These are phyloP conservation scores for Exophiala bonariae DNA, from an alignment of 2,329 filamentous ascomycete species.

Conservation along the genomic window DNA sequence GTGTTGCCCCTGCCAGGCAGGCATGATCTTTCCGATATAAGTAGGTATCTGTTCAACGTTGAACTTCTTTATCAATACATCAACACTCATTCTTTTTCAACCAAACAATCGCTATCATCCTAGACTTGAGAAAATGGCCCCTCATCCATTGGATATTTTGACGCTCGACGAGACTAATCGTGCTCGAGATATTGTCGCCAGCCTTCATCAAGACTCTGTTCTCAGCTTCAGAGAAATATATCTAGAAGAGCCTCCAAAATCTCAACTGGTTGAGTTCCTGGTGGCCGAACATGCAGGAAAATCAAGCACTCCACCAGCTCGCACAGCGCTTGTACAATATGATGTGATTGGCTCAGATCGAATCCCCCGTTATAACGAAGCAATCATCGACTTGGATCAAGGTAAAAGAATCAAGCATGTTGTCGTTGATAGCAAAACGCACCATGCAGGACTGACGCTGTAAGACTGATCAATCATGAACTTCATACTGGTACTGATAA, in stretches of 20 bases:
- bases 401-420: slow-evolving; percentile 44
- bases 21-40: not conserved
- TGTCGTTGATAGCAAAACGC: slow-evolving; percentile 48
- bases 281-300: slow-evolving; percentile 48
- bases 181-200: slow-evolving; percentile 52
- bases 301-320: slow-evolving; percentile 47
- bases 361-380: slow-evolving; percentile 56
- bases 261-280: slow-evolving; percentile 49
- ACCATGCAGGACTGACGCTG: slow-evolving; percentile 48
- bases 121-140: slow-evolving; percentile 22
- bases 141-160: slow-evolving; percentile 58
- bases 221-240: slow-evolving; percentile 52
- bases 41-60: too few species aligned
- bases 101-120: too few species aligned
- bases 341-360: slow-evolving; percentile 55
- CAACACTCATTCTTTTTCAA: too few species aligned
- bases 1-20: not conserved
- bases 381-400: slow-evolving; percentile 49
- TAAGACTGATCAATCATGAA: slow-evolving; percentile 7
- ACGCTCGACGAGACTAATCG: slow-evolving; percentile 55
- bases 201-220: slow-evolving; percentile 36
- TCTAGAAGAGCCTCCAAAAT: slow-evolving; percentile 52
- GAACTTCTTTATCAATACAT: too few species aligned
- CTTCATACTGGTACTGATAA: not conserved
- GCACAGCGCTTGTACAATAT: slow-evolving; percentile 57